These are phyloP conservation scores for Rusavskia elegans DNA, from an alignment of 495 filamentous ascomycete genomes.

Conservation along the genomic window DNA sequence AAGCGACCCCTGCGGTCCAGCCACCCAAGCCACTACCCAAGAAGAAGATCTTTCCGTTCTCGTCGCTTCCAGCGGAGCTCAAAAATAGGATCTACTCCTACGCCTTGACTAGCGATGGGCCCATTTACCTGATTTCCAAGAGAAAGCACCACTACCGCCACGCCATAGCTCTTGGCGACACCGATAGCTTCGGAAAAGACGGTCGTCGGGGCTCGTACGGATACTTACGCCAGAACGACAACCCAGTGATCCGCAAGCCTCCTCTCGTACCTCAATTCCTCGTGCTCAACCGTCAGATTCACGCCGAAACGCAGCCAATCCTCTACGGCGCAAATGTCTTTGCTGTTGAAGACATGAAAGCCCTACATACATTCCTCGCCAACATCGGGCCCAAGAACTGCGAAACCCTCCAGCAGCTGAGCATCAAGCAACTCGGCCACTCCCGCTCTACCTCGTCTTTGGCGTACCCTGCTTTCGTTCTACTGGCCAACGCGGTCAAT, in stretches of 20 bases:
- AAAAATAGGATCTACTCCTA: constrained; percentile 4
- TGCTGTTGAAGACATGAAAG: constrained; percentile 4
- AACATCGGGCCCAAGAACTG: too few species aligned
- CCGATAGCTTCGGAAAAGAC: neutral
- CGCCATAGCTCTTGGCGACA: neutral
- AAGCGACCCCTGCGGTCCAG: neutral
- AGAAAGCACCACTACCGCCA: neutral
- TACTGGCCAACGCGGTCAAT: neutral
- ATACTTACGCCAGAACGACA: too few species aligned
- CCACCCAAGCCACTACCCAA: constrained; percentile 2
- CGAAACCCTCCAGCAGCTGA: too few species aligned
- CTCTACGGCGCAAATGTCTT: constrained; percentile 8
- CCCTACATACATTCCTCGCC: neutral
- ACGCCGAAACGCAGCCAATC: constrained; percentile 2
- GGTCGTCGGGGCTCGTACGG: neutral
- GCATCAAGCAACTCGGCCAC: too few species aligned
- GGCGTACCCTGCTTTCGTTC: too few species aligned
- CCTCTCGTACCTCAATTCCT: neutral
- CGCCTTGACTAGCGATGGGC: too few species aligned
- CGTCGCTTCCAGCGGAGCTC: constrained; percentile 3
- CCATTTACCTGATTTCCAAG: neutral
- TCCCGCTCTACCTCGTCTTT: too few species aligned
- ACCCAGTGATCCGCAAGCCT: neutral
- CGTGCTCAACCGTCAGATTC: neutral
- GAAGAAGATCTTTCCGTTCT: constrained; percentile 8